Percentiles rank a stretch among this genome's conserved stretches.
These are phyloP conservation scores for Cladosporium sp. DNA, from an alignment of 2,329 filamentous ascomycete genomes.

Conservation along the genomic window DNA sequence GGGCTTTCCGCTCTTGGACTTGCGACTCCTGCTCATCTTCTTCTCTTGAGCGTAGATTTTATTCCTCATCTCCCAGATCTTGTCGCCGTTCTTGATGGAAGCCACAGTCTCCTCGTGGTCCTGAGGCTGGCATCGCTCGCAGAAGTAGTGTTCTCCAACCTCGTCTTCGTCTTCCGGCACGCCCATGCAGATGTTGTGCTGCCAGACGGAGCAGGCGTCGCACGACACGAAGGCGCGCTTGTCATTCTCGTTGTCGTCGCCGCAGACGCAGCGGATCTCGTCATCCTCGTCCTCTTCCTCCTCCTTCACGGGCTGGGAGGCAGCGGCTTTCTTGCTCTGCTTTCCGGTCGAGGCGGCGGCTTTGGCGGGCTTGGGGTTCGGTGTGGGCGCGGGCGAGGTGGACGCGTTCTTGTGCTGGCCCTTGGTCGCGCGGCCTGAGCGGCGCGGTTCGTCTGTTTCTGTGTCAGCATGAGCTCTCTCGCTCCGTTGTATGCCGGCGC, in stretches of 20 bases:
- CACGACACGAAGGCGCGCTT: conserved; percentile 94
- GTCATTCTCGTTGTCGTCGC: conserved; percentile 79
- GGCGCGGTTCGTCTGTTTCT: conserved; percentile 70
- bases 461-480: background rate
- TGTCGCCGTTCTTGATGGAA: conserved; percentile 74
- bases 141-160: conserved; percentile 81
- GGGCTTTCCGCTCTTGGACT: conserved; percentile 44
- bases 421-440: conserved; percentile 93
- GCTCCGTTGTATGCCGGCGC: background rate
- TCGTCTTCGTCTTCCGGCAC: conserved; percentile 68
- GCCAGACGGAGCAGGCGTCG: conserved; percentile 89
- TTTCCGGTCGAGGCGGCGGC: conserved; percentile 39
- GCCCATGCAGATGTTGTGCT: conserved; percentile 95
- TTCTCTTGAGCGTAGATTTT: conserved; percentile 46
- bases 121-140: conserved; percentile 81
- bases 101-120: conserved; percentile 78
- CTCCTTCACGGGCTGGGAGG: conserved; percentile 42
- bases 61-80: conserved; percentile 66
- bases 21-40: conserved; percentile 58
- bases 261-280: conserved; percentile 86
- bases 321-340: conserved; percentile 24
- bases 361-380: conserved; percentile 38
- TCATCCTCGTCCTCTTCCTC: conserved; percentile 44
- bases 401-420: conserved; percentile 87
- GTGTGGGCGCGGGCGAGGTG: conserved; percentile 43